Conservation (phyloP, 176 grass and related monocot genomes). For the Rhipidocladum racemiflorum region DNA sequence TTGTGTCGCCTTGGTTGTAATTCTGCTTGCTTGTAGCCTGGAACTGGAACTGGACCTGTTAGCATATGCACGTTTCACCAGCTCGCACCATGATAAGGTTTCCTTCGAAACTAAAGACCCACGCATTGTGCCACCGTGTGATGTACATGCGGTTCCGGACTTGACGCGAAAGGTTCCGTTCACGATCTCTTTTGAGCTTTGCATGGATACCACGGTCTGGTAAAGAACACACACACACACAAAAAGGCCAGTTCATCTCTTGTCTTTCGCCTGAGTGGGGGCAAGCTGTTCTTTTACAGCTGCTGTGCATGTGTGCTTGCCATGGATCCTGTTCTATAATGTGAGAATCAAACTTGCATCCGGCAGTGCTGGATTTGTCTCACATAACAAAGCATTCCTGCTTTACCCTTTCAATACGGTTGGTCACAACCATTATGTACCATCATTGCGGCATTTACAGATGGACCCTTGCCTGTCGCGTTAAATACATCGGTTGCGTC, state of each 20-base stretch:
- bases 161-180: constrained; percentile 16
- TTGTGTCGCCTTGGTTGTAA: constrained; percentile 23
- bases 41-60: constrained; percentile 21
- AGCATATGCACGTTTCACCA: constrained; percentile 22
- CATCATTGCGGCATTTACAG: constrained; percentile 19
- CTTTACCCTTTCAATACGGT: not conserved
- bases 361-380: not conserved
- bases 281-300: not conserved
- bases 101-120: not conserved
- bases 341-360: constrained; percentile 15
- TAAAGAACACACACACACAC: not conserved
- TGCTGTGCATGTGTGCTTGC: constrained; percentile 4
- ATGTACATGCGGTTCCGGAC: not conserved
- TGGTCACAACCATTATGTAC: constrained; percentile 4
- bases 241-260: not conserved
- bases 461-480: not conserved
- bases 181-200: not conserved
- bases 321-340: constrained; percentile 25
- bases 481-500: not conserved
- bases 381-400: constrained; percentile 10
- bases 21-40: constrained; percentile 41
- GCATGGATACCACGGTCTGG: not conserved
- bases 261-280: not conserved
- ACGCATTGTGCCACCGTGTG: not conserved
- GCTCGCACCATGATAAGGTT: constrained; percentile 10